Evolutionary conservation across 441 rosid species (phyloP), one percentile per base, ranked within the genome.

Genomic region (Pelargonium myrrhifolium): DNA sequence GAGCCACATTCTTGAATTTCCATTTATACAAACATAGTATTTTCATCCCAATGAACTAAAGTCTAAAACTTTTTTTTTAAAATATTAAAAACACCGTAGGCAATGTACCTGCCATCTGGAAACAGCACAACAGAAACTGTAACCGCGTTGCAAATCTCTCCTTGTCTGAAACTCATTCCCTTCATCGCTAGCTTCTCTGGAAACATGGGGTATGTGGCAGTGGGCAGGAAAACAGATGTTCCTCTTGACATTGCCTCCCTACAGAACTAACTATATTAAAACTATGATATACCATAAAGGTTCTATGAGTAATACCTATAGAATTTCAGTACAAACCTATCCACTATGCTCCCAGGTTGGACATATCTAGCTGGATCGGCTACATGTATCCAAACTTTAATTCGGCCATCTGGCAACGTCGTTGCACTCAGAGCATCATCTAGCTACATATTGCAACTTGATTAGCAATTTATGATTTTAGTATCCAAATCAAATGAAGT

Each of bases 121-220:
- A 70, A 88, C 67, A 93, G 82, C 79, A 88, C 80, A 78, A 88
- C 97, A 66, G 96, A 85, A 71, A 88, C 88, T 40, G 90, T 82
- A 72, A 93, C 89, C 51, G 97, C 99, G 73, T 83, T 85, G 87
- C 99, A 93, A 70, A 67, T 62, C 74, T 91, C 93, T 71, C 97
- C 97, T 81, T 93, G 96, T 83, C 83, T 86, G 81, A 93, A 82
- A 82, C 99, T 93, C 99, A 93, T 91, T 74, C 97, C 97, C 74
- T 83, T 83, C 96, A 93, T 88, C 21, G 99, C 95, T 81, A 93
- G 93, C 74, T 85, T 93, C 82, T 93, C 96, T 8, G 99, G 99
- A 75, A 93, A 93, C 97, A 93, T 93, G 9, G 97, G 87, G 80
- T 91, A 89, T 64, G 99, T 93, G 66, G 88, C 92, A 8, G 90